Evolutionary conservation across 768 basidiomycete genomes (phyloP), one percentile per base, ranked within the genome.

Genomic region (Kwoniella europaea): DNA sequence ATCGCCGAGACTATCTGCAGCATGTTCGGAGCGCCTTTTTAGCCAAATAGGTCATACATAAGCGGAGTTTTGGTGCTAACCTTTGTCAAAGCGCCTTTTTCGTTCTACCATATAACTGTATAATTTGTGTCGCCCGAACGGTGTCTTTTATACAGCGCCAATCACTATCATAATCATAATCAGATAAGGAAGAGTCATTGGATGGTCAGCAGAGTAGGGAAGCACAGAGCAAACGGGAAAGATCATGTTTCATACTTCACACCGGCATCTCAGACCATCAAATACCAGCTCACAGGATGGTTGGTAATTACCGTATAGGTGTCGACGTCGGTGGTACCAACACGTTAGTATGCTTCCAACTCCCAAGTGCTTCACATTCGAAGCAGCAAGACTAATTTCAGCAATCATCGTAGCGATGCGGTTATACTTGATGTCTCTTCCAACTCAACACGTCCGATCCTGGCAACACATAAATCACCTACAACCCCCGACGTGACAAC

Each of bases 401-500:
- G 35, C 7, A 35, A 35, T 35, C 35, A 35, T 9, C 35, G 35
- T 35, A 50, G 69, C 5, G 86, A 86, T 63, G 85, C 85, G 27
- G 86, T 85, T 43, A 78, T 86, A 20, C 83, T 86, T 20, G 76
- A 76, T 63, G 54, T 78, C 43, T 82, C 84, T 50, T 74, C 83
- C 10, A 72, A 74, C 1, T 74, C 82, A 7, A 72, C 84, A 16
- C 74, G 16, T 16, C 71, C 68, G 0, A 76, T 83, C 10, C 68
- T 82, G 1, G 79, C 79, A 7, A 68, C 74, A 29, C 80, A 75
- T 35, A 91, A 90, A 76, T 83, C 85, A 18, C 85, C 85, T 0
- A 90, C 90, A 0, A 90, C 90, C 0, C 75, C 86, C 7, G 86
- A 89, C 64, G 87, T 90, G 62, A 89, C 89, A 0, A 83, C 82